A percentile compares a stretch with the other conserved stretches of the same genome.
phyloP scores from a whole-genome alignment of 2,329 filamentous ascomycete species.

The Aspergillus eucalypticola region DNA sequence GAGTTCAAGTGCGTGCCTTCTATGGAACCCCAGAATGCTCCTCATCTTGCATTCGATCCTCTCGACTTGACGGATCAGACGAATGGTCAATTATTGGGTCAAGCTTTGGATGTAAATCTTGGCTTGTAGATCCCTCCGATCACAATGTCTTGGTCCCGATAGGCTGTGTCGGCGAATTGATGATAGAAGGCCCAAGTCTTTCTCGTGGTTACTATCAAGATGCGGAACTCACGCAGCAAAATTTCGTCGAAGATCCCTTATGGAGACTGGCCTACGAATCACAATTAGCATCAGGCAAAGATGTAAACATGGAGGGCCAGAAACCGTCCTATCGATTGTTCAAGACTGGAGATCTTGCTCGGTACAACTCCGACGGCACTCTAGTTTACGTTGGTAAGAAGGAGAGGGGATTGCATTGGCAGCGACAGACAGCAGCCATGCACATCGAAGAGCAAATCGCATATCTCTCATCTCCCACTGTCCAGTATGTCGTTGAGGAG shows the following conservation, averaged over 20 bases:
- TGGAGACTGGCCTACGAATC: conserved; percentile 14
- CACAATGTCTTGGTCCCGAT: conserved; percentile 35
- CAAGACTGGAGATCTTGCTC: conserved; percentile 43
- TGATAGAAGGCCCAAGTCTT: conserved; percentile 49
- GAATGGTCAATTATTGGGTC: conserved; percentile 24
- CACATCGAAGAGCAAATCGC: conserved; percentile 20
- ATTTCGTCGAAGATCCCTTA: conserved; percentile 52
- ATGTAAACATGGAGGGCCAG: background rate
- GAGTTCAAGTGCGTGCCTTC: conserved; percentile 22
- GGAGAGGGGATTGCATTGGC: conserved; percentile 10
- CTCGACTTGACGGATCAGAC: background rate
- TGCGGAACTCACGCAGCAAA: conserved; percentile 50
- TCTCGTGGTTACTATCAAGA: conserved; percentile 60
- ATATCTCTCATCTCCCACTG: conserved; percentile 16
- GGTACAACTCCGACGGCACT: conserved; percentile 39
- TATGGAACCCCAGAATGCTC: conserved; percentile 29
- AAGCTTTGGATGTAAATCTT: conserved; percentile 28
- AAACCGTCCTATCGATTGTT: conserved; percentile 23
- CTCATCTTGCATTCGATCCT: conserved; percentile 24
- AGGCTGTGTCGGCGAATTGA: conserved; percentile 30
- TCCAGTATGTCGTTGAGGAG: conserved; percentile 21
- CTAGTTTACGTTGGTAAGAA: conserved; percentile 38
- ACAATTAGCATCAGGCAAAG: conserved; percentile 23
- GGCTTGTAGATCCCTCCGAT: conserved; percentile 37
- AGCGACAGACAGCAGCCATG: conserved; percentile 5